Percentiles rank a stretch among this genome's conserved stretches.
Evolutionary conservation across 2,329 filamentous ascomycete species (phyloP).

Genomic region (Mycosphaerelloides madeirae): DNA sequence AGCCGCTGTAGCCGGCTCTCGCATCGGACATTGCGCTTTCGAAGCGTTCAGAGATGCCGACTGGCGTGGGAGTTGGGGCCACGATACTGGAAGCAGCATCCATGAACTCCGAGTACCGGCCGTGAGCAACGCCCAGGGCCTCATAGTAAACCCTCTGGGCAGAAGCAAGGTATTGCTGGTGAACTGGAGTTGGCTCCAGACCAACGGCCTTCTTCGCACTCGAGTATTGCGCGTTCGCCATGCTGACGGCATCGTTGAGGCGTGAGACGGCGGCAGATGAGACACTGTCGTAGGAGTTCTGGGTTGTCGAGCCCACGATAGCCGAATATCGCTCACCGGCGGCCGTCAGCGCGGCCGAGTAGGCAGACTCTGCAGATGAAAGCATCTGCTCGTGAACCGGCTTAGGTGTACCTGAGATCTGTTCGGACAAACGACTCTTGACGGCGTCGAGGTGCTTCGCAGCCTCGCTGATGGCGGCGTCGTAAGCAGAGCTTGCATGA

Average conservation of each 20-base stretch:
- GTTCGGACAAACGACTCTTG: slow-evolving; percentile 60
- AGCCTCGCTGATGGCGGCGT: slow-evolving; percentile 60
- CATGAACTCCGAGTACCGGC: slow-evolving; percentile 71
- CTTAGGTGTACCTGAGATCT: slow-evolving; percentile 64
- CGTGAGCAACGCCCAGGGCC: slow-evolving; percentile 71
- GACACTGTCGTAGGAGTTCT: slow-evolving; percentile 50
- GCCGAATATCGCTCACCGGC: slow-evolving; percentile 57
- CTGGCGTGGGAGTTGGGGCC: slow-evolving; percentile 60
- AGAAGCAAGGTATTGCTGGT: slow-evolving; percentile 54
- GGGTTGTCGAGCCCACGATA: slow-evolving; percentile 38
- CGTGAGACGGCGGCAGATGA: slow-evolving; percentile 64
- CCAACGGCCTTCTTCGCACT: slow-evolving; percentile 63
- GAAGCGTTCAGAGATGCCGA: slow-evolving; percentile 64
- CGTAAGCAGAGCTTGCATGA: slow-evolving; percentile 54
- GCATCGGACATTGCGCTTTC: slow-evolving; percentile 49
- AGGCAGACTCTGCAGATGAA: slow-evolving; percentile 63
- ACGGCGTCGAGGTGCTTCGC: slow-evolving; percentile 65
- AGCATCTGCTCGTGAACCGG: slow-evolving; percentile 66
- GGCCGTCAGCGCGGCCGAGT: slow-evolving; percentile 59
- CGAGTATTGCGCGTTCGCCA: slow-evolving; percentile 67
- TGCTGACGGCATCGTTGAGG: slow-evolving; percentile 64
- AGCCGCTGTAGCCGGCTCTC: slow-evolving; percentile 32
- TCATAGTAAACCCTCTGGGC: slow-evolving; percentile 69
- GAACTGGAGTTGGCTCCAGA: slow-evolving; percentile 55
- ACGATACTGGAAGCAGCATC: slow-evolving; percentile 66